A percentile compares a stretch with the other conserved stretches of the same genome.
phyloP scores from a whole-genome alignment of 805 yeast species.

The Candida takata region DNA sequence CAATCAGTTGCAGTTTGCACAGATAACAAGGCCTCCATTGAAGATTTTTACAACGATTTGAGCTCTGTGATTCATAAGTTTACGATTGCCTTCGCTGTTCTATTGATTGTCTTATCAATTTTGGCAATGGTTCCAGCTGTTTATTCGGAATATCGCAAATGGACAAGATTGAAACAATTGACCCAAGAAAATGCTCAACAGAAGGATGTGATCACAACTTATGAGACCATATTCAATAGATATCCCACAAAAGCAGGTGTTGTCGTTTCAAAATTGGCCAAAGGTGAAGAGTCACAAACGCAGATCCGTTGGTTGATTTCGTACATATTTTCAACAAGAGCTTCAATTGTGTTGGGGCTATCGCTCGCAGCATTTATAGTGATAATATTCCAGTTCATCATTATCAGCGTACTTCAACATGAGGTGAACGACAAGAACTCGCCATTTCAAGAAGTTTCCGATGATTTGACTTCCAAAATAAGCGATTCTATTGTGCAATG shows the following conservation, averaged over 20 bases:
- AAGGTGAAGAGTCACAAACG: conserved; percentile 9
- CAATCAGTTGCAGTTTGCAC: conserved; percentile 33
- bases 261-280: conserved; percentile 6
- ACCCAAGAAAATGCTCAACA: conserved; percentile 15
- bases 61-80: conserved; percentile 17
- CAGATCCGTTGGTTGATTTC: conserved; percentile 31
- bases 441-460: conserved; percentile 11
- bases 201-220: conserved; percentile 14
- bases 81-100: conserved; percentile 32
- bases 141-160: conserved; percentile 38
- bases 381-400: conserved; percentile 45
- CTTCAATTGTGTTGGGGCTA: conserved; percentile 42
- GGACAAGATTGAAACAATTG: conserved; percentile 39
- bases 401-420: conserved; percentile 30
- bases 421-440: conserved; percentile 9
- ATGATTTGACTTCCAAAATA: conserved; percentile 18
- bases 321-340: conserved; percentile 45
- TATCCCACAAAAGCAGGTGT: conserved; percentile 19
- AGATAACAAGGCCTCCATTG: conserved; percentile 31
- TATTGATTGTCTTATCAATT: conserved; percentile 36
- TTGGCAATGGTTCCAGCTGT: conserved; percentile 35
- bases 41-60: conserved; percentile 32
- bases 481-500: conserved; percentile 35
- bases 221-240: conserved; percentile 19
- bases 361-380: conserved; percentile 52